phyloP scores from a whole-genome alignment of 2,329 filamentous ascomycete genomes.

The Epichloe coenophiala region DNA sequence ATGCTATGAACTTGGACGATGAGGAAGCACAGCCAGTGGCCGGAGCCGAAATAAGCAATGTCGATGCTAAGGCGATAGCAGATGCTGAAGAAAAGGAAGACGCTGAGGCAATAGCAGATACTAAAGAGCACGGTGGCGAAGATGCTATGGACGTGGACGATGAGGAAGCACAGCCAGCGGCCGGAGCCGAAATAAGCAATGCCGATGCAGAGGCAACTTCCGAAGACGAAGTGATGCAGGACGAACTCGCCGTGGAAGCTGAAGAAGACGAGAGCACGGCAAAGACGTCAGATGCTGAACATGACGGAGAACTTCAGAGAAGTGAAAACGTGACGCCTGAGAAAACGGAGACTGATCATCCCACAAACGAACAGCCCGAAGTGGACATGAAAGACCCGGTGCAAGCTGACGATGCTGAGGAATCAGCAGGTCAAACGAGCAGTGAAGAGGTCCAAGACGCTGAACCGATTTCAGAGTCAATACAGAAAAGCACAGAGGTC shows the following conservation, averaged over 20 bases:
- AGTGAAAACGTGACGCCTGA: not conserved
- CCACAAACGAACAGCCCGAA: not conserved
- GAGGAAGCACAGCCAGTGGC: not conserved
- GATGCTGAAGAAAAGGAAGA: not conserved
- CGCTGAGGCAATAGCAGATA: not conserved
- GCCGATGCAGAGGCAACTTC: not conserved
- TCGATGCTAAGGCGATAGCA: no score
- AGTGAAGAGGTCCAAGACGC: not conserved
- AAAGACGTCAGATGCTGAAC: not conserved
- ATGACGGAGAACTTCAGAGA: not conserved
- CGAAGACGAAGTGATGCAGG: not conserved
- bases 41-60: no score
- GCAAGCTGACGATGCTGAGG: not conserved
- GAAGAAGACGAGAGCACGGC: not conserved
- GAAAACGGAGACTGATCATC: not conserved
- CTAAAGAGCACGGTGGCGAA: not conserved
- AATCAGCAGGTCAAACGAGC: not conserved
- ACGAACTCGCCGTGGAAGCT: not conserved
- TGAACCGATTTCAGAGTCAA: not conserved
- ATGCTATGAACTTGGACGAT: not conserved
- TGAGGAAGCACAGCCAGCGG: not conserved
- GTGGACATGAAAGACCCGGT: conserved; percentile 6
- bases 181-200: not conserved
- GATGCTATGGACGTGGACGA: not conserved
- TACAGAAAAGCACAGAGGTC: not conserved